Evolutionary conservation across 805 yeast species (phyloP), one percentile per base, ranked within the genome.

Genomic region (Suhomyces prunicola): DNA sequence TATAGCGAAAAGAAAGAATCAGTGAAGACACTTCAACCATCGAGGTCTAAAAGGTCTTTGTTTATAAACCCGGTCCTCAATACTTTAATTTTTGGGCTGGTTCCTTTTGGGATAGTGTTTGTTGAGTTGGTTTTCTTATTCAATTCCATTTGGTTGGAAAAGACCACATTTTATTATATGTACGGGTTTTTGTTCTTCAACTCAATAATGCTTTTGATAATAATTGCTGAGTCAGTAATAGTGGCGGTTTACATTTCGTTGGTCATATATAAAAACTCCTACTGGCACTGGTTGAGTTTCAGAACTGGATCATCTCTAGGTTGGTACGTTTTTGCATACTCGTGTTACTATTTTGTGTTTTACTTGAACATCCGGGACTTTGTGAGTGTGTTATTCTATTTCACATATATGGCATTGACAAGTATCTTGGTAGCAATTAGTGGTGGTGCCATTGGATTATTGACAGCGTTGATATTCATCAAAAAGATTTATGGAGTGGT

Each of bases 201-300:
- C 4, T 76, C 84, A 31, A 54, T 83, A 5, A 70, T 89, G 44
- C 73, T 88, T 35, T 69, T 83, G 44, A 73, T 87, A 35, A 84
- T 88, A 12, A 83, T 88, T 19, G 72, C 83, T 40, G 96, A 90
- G 67, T 81, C 87, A 50, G 82, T 92, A 7, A 77, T 90, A 23
- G 82, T 90, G 44, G 83, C 87, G 5, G 78, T 86, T 8, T 90
- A 86, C 62, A 64, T 87, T 44, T 78, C 86, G 44, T 74, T 90
- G 60, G 66, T 74, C 1, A 75, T 77, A 22, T 72, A 80, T 58
- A 81, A 79, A 48, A 80, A 81, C 62, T 80, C 81, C 48, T 72
- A 78, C 58, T 91, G 97, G 97, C 89, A 88, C 64, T 90, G 96
- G 96, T 77, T 85, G 58, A 76, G 90, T 10, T 90, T 89, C 67